These are phyloP conservation scores for Jaltomata sinuosa DNA, from an alignment of 257 asterid species.

Conservation along the genomic window DNA sequence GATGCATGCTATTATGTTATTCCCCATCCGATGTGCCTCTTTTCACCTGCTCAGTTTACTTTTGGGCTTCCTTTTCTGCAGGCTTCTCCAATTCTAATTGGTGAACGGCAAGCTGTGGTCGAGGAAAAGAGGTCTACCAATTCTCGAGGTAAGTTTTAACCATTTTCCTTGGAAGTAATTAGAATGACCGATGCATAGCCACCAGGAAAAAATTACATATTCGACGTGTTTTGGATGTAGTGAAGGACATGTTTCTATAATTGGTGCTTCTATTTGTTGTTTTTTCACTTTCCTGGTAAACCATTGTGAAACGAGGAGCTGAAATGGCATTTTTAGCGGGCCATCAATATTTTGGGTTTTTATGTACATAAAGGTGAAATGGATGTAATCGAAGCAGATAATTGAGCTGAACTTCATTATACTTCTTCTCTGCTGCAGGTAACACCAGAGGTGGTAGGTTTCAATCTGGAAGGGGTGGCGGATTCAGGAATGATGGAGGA, in stretches of 20 bases:
- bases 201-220: background rate
- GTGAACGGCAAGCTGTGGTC: constrained; percentile 55
- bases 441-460: constrained; percentile 49
- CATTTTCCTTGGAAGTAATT: background rate
- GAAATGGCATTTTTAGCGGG: background rate
- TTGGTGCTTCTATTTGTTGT: background rate
- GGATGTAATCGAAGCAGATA: background rate
- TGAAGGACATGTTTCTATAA: background rate
- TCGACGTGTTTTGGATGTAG: background rate
- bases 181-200: background rate
- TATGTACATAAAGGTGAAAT: background rate
- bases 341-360: background rate
- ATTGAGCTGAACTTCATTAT: background rate
- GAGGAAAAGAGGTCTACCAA: constrained; percentile 89
- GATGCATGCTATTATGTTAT: background rate
- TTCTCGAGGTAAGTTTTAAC: constrained; percentile 56
- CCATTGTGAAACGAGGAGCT: background rate
- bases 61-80: constrained; percentile 11
- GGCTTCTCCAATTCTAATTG: constrained; percentile 76
- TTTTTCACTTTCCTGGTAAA: background rate
- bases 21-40: background rate
- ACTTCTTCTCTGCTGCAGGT: constrained; percentile 21
- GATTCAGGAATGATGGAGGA: constrained; percentile 73
- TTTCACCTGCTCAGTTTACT: background rate
- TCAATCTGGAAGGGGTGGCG: constrained; percentile 56